Percentiles rank a stretch among this genome's conserved stretches.
Conservation (phyloP, 2,329 filamentous ascomycete species). For the Drechslerella coelobrocha region DNA sequence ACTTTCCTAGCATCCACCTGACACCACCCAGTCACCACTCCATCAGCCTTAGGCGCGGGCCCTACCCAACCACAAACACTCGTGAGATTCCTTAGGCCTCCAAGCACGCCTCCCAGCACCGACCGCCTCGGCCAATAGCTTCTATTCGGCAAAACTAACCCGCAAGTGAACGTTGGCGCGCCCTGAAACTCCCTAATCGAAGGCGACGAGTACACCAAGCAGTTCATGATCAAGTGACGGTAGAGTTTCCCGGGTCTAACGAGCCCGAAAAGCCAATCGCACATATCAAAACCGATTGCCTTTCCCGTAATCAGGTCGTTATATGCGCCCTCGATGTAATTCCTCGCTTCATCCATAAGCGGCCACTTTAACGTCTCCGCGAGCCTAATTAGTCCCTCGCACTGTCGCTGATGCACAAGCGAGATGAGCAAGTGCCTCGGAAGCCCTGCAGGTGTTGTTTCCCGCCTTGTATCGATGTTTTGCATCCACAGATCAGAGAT, state of each 20-base stretch:
- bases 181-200: slow-evolving; percentile 38
- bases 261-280: slow-evolving; percentile 48
- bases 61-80: slow-evolving; percentile 47
- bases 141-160: slow-evolving; percentile 35
- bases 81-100: slow-evolving; percentile 40
- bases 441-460: slow-evolving; percentile 28
- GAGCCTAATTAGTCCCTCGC: slow-evolving; percentile 45
- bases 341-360: slow-evolving; percentile 43
- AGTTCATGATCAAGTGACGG: slow-evolving; percentile 46
- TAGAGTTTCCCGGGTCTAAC: slow-evolving; percentile 46
- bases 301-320: slow-evolving; percentile 43
- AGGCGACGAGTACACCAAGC: slow-evolving; percentile 42
- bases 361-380: slow-evolving; percentile 49
- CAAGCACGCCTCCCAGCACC: slow-evolving; percentile 41
- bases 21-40: slow-evolving; percentile 32
- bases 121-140: slow-evolving; percentile 45
- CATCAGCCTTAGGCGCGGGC: slow-evolving; percentile 40
- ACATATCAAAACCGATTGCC: slow-evolving; percentile 45
- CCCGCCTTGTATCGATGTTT: slow-evolving; percentile 44
- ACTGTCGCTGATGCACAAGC: slow-evolving; percentile 44
- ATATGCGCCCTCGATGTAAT: slow-evolving; percentile 48
- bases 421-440: slow-evolving; percentile 44
- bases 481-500: slow-evolving; percentile 48
- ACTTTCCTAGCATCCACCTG: slow-evolving; percentile 45
- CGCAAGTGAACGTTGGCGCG: slow-evolving; percentile 40